A percentile compares a stretch with the other conserved stretches of the same genome.
These are phyloP conservation scores for Setaria viridis DNA, from an alignment of 202 grass and related monocot genomes.

Conservation along the genomic window DNA sequence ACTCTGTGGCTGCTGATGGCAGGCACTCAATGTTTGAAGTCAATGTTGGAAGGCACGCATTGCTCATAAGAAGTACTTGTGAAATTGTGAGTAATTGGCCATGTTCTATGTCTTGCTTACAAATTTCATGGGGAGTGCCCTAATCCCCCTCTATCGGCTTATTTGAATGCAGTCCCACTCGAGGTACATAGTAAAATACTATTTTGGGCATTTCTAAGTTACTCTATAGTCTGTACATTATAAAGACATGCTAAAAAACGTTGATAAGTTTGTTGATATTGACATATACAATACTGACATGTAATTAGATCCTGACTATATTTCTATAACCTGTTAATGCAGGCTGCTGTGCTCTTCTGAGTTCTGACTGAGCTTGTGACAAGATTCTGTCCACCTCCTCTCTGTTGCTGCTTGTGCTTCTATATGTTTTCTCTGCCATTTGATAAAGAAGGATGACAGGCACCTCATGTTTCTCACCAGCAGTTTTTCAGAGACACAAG, in stretches of 20 bases:
- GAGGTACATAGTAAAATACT: too few species aligned
- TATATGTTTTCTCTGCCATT: constrained; percentile 47
- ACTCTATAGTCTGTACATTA: constrained; percentile 1
- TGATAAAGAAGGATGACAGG: background rate
- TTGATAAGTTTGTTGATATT: constrained; percentile 13
- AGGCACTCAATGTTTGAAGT: constrained; percentile 68
- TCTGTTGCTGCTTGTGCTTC: constrained; percentile 75
- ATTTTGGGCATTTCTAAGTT: background rate
- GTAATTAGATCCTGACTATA: constrained; percentile 35
- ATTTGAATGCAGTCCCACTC: too few species aligned
- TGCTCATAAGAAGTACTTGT: constrained; percentile 73
- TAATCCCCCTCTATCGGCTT: background rate
- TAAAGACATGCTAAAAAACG: background rate
- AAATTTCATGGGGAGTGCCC: constrained; percentile 22
- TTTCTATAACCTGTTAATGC: constrained; percentile 43
- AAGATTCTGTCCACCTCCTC: constrained; percentile 66
- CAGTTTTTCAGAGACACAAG: constrained; percentile 69
- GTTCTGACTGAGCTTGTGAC: constrained; percentile 74
- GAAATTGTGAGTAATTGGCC: constrained; percentile 70
- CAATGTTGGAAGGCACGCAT: constrained; percentile 56
- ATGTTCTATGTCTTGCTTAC: constrained; percentile 1
- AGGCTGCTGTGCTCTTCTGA: constrained; percentile 73
- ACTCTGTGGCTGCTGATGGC: constrained; percentile 60
- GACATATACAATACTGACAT: background rate
- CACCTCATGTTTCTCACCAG: background rate